A percentile compares a stretch with the other conserved stretches of the same genome.
These are phyloP conservation scores for Bothriochloa decipiens DNA, from an alignment of 176 grass and related monocot genomes.

Conservation along the genomic window DNA sequence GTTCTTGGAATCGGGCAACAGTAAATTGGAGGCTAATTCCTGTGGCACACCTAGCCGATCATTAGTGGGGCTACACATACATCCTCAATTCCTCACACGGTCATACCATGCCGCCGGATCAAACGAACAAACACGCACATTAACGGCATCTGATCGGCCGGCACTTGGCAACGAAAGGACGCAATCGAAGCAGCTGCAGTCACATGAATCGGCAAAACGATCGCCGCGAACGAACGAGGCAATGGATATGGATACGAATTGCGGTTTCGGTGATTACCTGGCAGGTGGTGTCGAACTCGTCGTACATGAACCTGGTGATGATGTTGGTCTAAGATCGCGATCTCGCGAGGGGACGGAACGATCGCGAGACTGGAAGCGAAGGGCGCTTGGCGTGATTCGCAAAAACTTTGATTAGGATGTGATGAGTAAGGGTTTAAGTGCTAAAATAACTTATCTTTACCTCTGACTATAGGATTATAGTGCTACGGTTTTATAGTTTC, in stretches of 20 bases:
- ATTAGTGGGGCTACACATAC: background rate
- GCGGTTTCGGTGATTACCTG: slow-evolving; percentile 24
- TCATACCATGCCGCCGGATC: background rate
- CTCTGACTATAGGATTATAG: too few species aligned
- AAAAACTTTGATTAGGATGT: too few species aligned
- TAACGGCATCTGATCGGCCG: background rate
- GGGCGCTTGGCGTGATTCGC: too few species aligned
- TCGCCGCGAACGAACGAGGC: background rate
- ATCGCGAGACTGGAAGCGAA: too few species aligned
- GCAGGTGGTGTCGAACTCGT: slow-evolving; percentile 93
- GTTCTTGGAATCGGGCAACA: background rate
- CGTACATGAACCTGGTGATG: slow-evolving; percentile 96
- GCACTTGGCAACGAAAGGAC: background rate
- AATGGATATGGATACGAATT: background rate
- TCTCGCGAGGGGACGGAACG: too few species aligned
- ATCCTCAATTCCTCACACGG: background rate
- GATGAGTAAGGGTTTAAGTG: too few species aligned
- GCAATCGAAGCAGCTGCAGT: background rate
- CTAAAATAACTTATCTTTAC: too few species aligned
- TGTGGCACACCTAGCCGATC: background rate
- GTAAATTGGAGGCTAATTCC: background rate
- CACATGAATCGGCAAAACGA: background rate
- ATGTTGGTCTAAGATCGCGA: slow-evolving; percentile 62
- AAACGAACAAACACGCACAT: background rate
- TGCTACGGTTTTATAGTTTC: too few species aligned